phyloP scores from a whole-genome alignment of 257 asterid genomes.

The Nicotiana benthamiana region DNA sequence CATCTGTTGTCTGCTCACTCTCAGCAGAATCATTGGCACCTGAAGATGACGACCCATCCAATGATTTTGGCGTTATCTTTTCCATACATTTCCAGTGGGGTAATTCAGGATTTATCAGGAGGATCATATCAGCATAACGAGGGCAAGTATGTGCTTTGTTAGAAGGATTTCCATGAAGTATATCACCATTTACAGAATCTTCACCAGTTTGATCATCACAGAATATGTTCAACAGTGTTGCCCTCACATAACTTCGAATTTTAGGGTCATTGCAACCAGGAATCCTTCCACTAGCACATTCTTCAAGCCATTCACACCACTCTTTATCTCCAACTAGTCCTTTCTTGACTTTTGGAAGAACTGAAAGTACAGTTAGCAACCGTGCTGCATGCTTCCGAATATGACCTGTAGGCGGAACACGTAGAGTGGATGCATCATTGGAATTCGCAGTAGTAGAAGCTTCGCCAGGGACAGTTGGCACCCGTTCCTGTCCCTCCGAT shows the following conservation, averaged over 20 bases:
- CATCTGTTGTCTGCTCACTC: slow-evolving; percentile 24
- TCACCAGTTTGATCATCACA: slow-evolving; percentile 42
- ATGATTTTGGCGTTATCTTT: slow-evolving; percentile 18
- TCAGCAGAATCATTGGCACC: slow-evolving; percentile 34
- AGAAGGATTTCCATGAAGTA: slow-evolving; percentile 23
- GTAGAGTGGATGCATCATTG: slow-evolving; percentile 56
- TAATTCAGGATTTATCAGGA: slow-evolving; percentile 73
- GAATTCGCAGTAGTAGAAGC: slow-evolving; percentile 29
- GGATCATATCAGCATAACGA: slow-evolving; percentile 71
- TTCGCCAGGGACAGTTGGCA: slow-evolving; percentile 40
- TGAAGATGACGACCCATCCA: slow-evolving; percentile 29
- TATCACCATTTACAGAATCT: slow-evolving; percentile 34
- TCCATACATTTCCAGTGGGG: slow-evolving; percentile 83
- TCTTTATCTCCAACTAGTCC: slow-evolving; percentile 52
- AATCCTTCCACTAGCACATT: slow-evolving; percentile 73
- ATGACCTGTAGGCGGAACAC: slow-evolving; percentile 94
- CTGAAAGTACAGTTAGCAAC: slow-evolving; percentile 75
- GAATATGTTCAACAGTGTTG: slow-evolving; percentile 67
- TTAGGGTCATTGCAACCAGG: slow-evolving; percentile 92
- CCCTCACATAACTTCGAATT: slow-evolving; percentile 89
- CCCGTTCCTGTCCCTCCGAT: slow-evolving; percentile 54
- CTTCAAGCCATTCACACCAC: slow-evolving; percentile 86
- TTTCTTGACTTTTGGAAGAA: slow-evolving; percentile 74
- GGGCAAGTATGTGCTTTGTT: slow-evolving; percentile 34
- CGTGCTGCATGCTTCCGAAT: slow-evolving; percentile 94